These are phyloP conservation scores for Arthrobotrys sphaeroides DNA, from an alignment of 2,329 filamentous ascomycete species.

Conservation along the genomic window DNA sequence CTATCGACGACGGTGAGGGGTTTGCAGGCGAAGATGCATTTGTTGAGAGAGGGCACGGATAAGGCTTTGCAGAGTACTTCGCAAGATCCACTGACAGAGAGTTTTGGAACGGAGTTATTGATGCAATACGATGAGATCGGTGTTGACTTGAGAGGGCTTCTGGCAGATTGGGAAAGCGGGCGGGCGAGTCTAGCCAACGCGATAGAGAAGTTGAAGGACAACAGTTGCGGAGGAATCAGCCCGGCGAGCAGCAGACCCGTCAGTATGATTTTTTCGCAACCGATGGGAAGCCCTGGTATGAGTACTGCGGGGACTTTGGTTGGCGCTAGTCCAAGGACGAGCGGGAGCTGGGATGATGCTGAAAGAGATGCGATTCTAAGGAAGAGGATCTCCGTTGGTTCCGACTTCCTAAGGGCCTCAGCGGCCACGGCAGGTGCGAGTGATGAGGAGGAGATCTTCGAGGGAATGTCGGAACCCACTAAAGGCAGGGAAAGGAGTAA, in stretches of 20 bases:
- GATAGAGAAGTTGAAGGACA: slow-evolving; percentile 68
- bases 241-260: slow-evolving; percentile 70
- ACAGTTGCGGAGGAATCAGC: slow-evolving; percentile 71
- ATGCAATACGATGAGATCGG: slow-evolving; percentile 95
- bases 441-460: slow-evolving; percentile 84
- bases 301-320: slow-evolving; percentile 74
- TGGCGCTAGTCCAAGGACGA: slow-evolving; percentile 62
- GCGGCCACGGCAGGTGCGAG: slow-evolving; percentile 66
- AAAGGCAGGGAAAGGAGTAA: slow-evolving; percentile 71
- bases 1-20: slow-evolving; percentile 90
- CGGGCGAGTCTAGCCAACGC: slow-evolving; percentile 82
- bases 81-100: slow-evolving; percentile 66
- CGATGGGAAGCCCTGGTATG: slow-evolving; percentile 67
- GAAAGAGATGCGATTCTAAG: slow-evolving; percentile 48
- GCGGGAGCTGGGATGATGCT: slow-evolving; percentile 52
- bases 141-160: slow-evolving; percentile 79
- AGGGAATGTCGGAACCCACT: slow-evolving; percentile 79
- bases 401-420: slow-evolving; percentile 66
- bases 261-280: slow-evolving; percentile 60
- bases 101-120: slow-evolving; percentile 79
- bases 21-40: slow-evolving; percentile 91
- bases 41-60: slow-evolving; percentile 89
- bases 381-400: slow-evolving; percentile 55
- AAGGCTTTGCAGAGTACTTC: slow-evolving; percentile 75
- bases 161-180: slow-evolving; percentile 87